Evolutionary conservation across 2,329 filamentous ascomycete genomes (phyloP).

Genomic region (Xylaria sp.): DNA sequence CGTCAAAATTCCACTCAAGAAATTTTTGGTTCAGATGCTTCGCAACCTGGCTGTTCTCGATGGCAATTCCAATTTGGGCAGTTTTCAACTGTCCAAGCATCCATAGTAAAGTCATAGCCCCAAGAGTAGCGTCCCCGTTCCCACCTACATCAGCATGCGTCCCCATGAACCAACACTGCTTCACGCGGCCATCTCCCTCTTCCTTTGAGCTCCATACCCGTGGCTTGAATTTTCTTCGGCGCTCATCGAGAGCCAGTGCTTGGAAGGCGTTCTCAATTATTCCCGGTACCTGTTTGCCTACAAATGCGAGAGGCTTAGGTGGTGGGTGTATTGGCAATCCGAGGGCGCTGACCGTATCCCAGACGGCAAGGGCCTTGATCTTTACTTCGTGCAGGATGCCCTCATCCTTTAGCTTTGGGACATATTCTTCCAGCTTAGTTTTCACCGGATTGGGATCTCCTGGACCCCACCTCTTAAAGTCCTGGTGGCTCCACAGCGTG

Average conservation of each 20-base stretch:
- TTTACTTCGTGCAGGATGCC: not conserved
- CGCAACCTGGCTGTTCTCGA: not conserved
- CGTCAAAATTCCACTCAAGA: not conserved
- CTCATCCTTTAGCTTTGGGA: no score
- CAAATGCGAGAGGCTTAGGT: not conserved
- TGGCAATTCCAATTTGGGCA: no score
- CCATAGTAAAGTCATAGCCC: not conserved
- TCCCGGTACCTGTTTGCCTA: not conserved
- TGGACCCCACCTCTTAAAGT: not conserved
- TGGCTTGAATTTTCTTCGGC: not conserved
- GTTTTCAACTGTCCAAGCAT: not conserved
- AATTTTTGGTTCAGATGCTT: not conserved
- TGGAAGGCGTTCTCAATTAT: not conserved
- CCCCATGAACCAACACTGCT: not conserved
- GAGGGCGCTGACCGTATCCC: not conserved
- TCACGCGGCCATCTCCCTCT: not conserved
- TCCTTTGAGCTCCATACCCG: not conserved
- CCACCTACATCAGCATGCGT: not conserved
- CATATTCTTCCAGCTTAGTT: not conserved
- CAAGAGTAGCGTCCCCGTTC: not conserved
- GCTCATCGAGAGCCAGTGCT: not conserved
- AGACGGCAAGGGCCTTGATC: not conserved
- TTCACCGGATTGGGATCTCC: no score
- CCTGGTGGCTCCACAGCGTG: not conserved
- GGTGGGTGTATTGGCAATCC: not conserved